Conservation (phyloP, 768 basidiomycete species). For the Lactarius deliciosus region DNA sequence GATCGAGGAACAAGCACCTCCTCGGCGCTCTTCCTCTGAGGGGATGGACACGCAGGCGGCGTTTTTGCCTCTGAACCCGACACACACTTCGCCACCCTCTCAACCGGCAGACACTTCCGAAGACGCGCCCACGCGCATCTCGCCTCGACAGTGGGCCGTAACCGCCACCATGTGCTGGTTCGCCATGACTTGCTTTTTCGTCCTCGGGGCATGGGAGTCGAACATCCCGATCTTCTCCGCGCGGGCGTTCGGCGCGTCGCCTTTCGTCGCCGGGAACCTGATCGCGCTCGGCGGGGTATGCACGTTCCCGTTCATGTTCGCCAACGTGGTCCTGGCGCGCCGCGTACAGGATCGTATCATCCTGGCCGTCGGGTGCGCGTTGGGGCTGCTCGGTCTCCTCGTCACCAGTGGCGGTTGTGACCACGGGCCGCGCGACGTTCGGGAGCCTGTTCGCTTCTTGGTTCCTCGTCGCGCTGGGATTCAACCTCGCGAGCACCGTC, state of each 20-base stretch:
- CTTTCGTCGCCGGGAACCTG: constrained; percentile 66
- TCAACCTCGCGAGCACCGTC: constrained; percentile 70
- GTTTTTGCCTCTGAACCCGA: not conserved
- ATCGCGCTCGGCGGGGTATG: constrained; percentile 64
- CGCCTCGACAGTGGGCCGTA: constrained; percentile 49
- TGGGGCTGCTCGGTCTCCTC: constrained; percentile 55
- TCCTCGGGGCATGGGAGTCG: constrained; percentile 67
- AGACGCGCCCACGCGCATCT: constrained; percentile 24
- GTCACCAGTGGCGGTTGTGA: constrained; percentile 50
- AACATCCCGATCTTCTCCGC: constrained; percentile 64
- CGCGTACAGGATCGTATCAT: constrained; percentile 57
- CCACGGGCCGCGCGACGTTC: constrained; percentile 43
- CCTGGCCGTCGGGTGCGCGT: constrained; percentile 49
- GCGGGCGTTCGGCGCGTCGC: constrained; percentile 51
- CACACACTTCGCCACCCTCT: constrained; percentile 3
- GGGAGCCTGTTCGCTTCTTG: constrained; percentile 48
- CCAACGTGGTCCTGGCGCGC: constrained; percentile 56
- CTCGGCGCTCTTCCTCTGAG: constrained; percentile 7
- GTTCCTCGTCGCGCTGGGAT: constrained; percentile 66
- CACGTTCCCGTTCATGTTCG: constrained; percentile 64
- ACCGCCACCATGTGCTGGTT: constrained; percentile 68
- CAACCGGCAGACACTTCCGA: constrained; percentile 12
- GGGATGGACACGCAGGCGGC: not conserved
- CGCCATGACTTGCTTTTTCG: constrained; percentile 67
- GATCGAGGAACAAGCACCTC: not conserved